These are phyloP conservation scores for Rhamnella rubrinervis DNA, from an alignment of 331 rosid genomes.

Conservation along the genomic window DNA sequence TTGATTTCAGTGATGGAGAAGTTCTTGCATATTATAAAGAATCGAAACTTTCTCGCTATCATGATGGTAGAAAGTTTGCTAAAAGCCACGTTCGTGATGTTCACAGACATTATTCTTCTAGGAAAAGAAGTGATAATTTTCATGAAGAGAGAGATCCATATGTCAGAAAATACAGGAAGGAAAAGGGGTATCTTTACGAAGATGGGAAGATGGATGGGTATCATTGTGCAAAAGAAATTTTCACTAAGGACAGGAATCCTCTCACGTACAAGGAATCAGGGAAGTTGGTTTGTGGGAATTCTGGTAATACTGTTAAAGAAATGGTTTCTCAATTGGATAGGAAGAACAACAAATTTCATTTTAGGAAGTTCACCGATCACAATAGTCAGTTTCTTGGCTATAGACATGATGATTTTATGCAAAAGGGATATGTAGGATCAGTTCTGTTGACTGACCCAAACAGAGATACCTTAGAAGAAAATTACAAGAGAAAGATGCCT, in stretches of 20 bases:
- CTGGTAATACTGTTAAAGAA: conserved; percentile 27
- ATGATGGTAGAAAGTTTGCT: conserved; percentile 35
- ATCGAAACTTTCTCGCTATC: conserved; percentile 33
- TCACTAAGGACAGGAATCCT: conserved; percentile 32
- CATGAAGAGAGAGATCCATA: conserved; percentile 25
- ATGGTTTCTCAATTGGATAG: conserved; percentile 34
- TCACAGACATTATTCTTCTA: conserved; percentile 18
- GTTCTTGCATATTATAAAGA: conserved; percentile 36
- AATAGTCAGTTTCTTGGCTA: conserved; percentile 25
- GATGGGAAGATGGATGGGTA: conserved; percentile 33
- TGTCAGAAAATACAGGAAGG: conserved; percentile 30
- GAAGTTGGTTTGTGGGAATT: conserved; percentile 33
- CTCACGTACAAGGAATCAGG: conserved; percentile 37
- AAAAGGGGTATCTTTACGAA: conserved; percentile 31
- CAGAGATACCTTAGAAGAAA: conserved; percentile 28
- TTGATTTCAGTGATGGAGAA: conserved; percentile 27
- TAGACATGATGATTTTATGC: conserved; percentile 34
- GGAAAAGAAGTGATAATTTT: conserved; percentile 28
- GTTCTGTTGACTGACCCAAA: conserved; percentile 31
- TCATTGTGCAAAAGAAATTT: conserved; percentile 24
- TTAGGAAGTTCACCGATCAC: conserved; percentile 29
- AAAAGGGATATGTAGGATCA: conserved; percentile 27
- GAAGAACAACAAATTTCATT: conserved; percentile 28
- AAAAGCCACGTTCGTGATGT: conserved; percentile 16
- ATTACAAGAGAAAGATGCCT: conserved; percentile 31